Base-by-base conservation (phyloP, 192 early-diverging fungal species). In the Coemansia sp. region DNA sequence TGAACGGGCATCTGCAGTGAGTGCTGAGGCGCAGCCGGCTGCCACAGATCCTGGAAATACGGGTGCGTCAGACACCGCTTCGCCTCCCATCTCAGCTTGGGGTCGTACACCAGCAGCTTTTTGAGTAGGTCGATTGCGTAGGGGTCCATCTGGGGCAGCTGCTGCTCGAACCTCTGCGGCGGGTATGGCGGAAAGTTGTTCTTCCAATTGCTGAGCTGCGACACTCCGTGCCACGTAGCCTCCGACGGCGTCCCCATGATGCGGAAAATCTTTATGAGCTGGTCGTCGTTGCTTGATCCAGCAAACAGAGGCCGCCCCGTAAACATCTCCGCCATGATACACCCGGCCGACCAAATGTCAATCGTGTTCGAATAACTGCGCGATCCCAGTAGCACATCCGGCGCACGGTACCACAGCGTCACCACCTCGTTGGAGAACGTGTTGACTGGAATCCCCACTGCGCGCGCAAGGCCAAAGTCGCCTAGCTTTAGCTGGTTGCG, bases 341-440 rank as follows among this genome's bases (percentile, higher is more conserved):
- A 98, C 37, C 96, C 96, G 11, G 90, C 90, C 29, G 92, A 94
- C 96, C 96, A 98, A 27, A 98, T 95, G 65, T 98, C 96, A 61
- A 98, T 97, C 19, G 93, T 92, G 8, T 91, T 97, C 15, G 89
- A 87, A 80, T 98, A 98, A 67, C 89, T 91, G 56, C 92, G 86
- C 39, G 94, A 97, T 12, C 96, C 96, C 32, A 98, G 83, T 11
- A 98, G 83, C n/a, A 98, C 93, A 75, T 98, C 95, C 1, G 94
- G 95, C 14, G 95, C 92, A 43, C 96, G 87, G 68, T 98, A 98
- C 96, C 96, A 98, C 35, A 98, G 84, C 10, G 96, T 98, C 29
- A 98, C 96, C 18, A 98, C 96, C 75, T 98, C 96, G 76, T 97
- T 95, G 19, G 93, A 95, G 66, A 95, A 98, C 22, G 95, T 95